Evolutionary conservation across 179 eudicot species (phyloP), one percentile per base, ranked within the genome.

Genomic region (Beta lomatogona): DNA sequence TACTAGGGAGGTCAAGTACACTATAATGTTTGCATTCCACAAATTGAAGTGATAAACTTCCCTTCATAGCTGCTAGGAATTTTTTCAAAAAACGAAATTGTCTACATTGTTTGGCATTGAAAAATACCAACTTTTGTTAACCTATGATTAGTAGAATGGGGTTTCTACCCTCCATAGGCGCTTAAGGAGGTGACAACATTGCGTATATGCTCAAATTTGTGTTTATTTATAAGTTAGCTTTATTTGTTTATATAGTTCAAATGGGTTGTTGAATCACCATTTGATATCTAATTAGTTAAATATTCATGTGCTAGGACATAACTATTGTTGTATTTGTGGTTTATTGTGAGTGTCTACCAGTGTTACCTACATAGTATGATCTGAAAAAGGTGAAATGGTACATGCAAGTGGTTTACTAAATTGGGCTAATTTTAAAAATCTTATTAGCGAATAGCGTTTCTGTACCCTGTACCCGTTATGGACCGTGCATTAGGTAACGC

Each of bases 131-230:
- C n/a, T n/a, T n/a, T 77, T 52, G 63, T 10, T 65, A 9, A 52
- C 4, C 28, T 25, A 67, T 48, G 22, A 28, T 44, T 52, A 15
- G 31, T 36, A n/a, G n/a, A n/a, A n/a, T n/a, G n/a, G n/a, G n/a
- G n/a, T n/a, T n/a, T n/a, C n/a, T n/a, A n/a, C 78, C 75, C 84
- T 81, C 41, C 97, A 92, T 84, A 88, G 87, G 81, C 90, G 95
- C 83, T 90, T 91, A 64, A 93, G 85, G 77, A 92, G 97, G 97
- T 92, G 75, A 85, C 73, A 78, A 82, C 60, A 70, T 76, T 73
- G 69, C 53, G 52, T 78, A n/a, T 9, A 46, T 9, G 16, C 22
- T 12, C 4, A 5, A 0, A 13, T 46, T 52, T 58, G 58, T 58
- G 53, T 31, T n/a, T 48, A 11, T 5, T 12, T 69, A 28, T 70